These are phyloP conservation scores for Lagerstroemia speciosa DNA, from an alignment of 345 rosid species.

Conservation along the genomic window DNA sequence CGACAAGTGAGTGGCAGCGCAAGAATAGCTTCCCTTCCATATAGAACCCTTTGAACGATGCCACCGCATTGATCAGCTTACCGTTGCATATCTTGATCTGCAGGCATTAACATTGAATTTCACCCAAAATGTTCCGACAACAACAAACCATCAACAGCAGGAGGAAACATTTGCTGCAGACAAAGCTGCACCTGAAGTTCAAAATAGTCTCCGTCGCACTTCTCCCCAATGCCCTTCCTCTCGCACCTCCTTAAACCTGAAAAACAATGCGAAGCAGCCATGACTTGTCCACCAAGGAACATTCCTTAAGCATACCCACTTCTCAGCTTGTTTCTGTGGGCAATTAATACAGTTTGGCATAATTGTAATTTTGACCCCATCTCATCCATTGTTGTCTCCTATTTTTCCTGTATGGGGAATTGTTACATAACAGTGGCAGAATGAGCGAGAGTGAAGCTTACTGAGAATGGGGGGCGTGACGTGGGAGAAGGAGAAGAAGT, in stretches of 20 bases:
- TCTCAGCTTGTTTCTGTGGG: background rate
- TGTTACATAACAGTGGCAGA: too few relatives aligned
- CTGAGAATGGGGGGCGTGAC: constrained; percentile 47
- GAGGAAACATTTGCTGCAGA: background rate
- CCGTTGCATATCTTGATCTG: constrained; percentile 65
- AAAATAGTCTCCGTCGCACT: constrained; percentile 48
- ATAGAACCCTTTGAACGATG: constrained; percentile 54
- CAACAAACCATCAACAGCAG: background rate
- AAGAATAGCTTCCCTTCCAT: constrained; percentile 42
- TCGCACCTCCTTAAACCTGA: constrained; percentile 40
- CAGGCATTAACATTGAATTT: constrained; percentile 13
- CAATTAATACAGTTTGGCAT: too few relatives aligned
- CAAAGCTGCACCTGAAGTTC: constrained; percentile 37
- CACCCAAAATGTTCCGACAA: constrained; percentile 7
- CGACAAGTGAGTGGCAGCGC: constrained; percentile 49
- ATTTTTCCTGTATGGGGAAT: background rate
- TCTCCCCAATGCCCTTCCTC: constrained; percentile 22
- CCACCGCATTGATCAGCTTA: constrained; percentile 40
- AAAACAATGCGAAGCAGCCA: background rate
- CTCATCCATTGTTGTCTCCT: too few relatives aligned
- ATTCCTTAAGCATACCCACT: too few relatives aligned
- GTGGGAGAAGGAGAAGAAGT: constrained; percentile 58
- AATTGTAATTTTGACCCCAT: too few relatives aligned
- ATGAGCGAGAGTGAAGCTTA: constrained; percentile 15
- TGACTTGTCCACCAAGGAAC: constrained; percentile 1